Evolutionary conservation across 768 basidiomycete genomes (phyloP), one percentile per base, ranked within the genome.

Genomic region (Kwoniella heveanensis): DNA sequence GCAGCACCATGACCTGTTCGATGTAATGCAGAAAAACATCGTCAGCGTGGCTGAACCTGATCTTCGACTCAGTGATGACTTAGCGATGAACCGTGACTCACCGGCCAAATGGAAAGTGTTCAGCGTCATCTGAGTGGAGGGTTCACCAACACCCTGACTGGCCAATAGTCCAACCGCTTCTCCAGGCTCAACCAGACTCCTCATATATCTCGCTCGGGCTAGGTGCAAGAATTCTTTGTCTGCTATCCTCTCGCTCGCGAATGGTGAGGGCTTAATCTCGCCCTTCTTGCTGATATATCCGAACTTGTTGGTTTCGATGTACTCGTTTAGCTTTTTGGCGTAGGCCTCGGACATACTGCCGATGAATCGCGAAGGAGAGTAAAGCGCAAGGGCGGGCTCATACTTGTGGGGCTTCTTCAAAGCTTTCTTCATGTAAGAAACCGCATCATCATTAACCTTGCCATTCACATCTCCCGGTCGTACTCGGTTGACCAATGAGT

Each of bases 51-150:
- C n/a, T n/a, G n/a, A n/a, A n/a, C n/a, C n/a, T n/a, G n/a, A n/a
- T n/a, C n/a, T n/a, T n/a, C n/a, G n/a, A n/a, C n/a, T n/a, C n/a
- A n/a, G n/a, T n/a, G n/a, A n/a, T n/a, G n/a, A n/a, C n/a, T n/a
- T n/a, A n/a, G n/a, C n/a, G n/a, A n/a, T n/a, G n/a, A n/a, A n/a
- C n/a, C n/a, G n/a, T n/a, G 3, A 53, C 85, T 73, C 79, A 88
- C 92, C 95, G 70, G 96, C 96, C 74, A 99, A 94, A 83, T 99
- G 96, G 86, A 99, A 99, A 13, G 96, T 99, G 79, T 99, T 99
- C 67, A 99, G 82, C 9, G 96, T 99, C 96, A 99, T 99, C 79
- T 99, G 96, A 0, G 96, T 99, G 17, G 96, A 99, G 4, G 96
- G 96, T 80, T 99, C 96, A 55, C 96, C 96, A 47, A 99, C 87